Conservation (phyloP, 176 grass and related monocot species). For the Oryza glumipatula region DNA sequence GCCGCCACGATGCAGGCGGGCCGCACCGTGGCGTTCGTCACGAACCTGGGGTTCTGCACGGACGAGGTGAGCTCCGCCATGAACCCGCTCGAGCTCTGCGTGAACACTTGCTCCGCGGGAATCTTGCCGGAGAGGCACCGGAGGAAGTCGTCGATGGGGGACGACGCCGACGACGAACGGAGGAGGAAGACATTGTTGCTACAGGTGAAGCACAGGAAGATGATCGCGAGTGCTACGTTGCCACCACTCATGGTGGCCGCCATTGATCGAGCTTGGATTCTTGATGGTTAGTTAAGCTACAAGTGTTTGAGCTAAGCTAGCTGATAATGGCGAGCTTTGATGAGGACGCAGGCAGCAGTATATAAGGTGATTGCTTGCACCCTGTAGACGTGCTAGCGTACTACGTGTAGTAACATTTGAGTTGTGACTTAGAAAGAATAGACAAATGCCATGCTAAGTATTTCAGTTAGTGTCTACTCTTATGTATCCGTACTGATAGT, state of each 20-base stretch:
- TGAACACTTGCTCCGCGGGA: slow-evolving; percentile 30
- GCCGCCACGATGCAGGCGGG: slow-evolving; percentile 54
- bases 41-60: slow-evolving; percentile 55
- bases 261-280: background rate
- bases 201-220: background rate
- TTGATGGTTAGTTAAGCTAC: background rate
- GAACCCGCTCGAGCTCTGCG: slow-evolving; percentile 34
- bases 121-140: slow-evolving; percentile 35
- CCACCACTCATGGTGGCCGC: background rate
- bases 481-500: too few relatives aligned
- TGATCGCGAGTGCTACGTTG: background rate
- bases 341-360: background rate
- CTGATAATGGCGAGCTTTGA: background rate
- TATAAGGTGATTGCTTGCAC: background rate
- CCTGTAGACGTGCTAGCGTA: background rate
- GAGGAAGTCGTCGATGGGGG: slow-evolving; percentile 39
- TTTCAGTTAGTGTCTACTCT: background rate
- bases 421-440: background rate
- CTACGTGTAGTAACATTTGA: background rate
- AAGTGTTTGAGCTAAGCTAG: background rate
- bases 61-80: slow-evolving; percentile 42
- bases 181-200: background rate
- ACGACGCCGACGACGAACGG: background rate
- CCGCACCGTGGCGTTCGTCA: slow-evolving; percentile 34
- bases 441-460: background rate